These are phyloP conservation scores for Phragmites australis DNA, from an alignment of 176 grass and related monocot genomes.

Conservation along the genomic window DNA sequence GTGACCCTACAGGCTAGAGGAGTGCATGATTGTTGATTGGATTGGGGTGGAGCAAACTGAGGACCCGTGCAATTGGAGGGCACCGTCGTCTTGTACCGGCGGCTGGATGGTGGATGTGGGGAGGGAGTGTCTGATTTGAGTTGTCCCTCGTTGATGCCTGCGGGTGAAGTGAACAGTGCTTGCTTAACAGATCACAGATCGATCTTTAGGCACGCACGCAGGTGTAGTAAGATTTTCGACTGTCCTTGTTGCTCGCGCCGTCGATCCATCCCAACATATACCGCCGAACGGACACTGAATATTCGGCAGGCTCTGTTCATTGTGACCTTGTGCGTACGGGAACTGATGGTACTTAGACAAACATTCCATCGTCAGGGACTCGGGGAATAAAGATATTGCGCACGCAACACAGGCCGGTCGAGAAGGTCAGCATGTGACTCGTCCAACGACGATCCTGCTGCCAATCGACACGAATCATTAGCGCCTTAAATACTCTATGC, in stretches of 20 bases:
- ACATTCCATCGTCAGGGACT: background rate
- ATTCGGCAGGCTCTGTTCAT: background rate
- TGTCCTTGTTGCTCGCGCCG: background rate
- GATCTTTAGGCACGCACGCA: background rate
- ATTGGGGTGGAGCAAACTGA: background rate
- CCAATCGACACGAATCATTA: background rate
- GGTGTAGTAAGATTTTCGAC: background rate
- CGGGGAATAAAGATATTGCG: constrained; percentile 19
- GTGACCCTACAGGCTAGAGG: background rate
- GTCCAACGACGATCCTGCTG: constrained; percentile 9
- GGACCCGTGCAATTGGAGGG: background rate
- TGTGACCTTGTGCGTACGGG: background rate
- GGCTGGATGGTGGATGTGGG: background rate
- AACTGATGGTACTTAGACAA: background rate
- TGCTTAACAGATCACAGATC: no score
- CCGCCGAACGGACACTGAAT: background rate
- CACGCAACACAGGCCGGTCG: background rate
- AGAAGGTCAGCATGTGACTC: constrained; percentile 1
- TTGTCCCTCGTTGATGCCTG: background rate
- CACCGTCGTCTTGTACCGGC: background rate
- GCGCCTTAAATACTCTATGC: background rate
- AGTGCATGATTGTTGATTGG: background rate
- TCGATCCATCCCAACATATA: background rate
- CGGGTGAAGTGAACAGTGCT: background rate
- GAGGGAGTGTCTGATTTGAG: background rate